Evolutionary conservation across 2,329 filamentous ascomycete species (phyloP).

Genomic region (Colletotrichum sp.): DNA sequence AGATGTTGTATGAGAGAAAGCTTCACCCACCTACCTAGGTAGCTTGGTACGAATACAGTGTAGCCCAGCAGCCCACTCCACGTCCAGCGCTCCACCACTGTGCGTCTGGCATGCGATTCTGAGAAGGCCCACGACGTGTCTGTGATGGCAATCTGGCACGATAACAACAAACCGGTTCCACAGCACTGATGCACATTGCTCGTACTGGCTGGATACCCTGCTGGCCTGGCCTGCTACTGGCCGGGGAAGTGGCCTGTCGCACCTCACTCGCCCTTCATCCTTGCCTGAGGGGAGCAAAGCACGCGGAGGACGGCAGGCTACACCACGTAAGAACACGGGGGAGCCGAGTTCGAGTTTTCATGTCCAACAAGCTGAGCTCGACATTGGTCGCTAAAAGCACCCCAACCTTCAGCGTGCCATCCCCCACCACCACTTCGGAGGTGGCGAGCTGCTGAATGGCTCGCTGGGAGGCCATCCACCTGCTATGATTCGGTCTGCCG

Average conservation of each 20-base stretch:
- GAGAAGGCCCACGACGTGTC: slow-evolving; percentile 12
- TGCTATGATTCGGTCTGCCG: background rate
- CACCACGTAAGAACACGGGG: background rate
- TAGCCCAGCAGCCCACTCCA: background rate
- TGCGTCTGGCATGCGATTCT: slow-evolving; percentile 16
- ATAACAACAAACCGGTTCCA: slow-evolving; percentile 16
- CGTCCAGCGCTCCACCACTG: background rate
- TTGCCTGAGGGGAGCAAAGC: background rate
- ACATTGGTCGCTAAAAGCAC: background rate
- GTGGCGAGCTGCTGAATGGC: background rate
- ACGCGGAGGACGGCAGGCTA: background rate
- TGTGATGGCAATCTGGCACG: slow-evolving; percentile 17
- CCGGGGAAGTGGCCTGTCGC: background rate
- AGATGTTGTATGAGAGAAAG: background rate
- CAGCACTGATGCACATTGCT: background rate
- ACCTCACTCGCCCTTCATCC: background rate
- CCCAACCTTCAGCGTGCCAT: slow-evolving; percentile 13
- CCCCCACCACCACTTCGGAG: background rate
- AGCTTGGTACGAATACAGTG: background rate
- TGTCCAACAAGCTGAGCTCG: background rate
- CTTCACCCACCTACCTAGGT: background rate
- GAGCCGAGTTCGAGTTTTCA: background rate
- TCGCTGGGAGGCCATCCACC: background rate
- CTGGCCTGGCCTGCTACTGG: background rate
- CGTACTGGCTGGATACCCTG: slow-evolving; percentile 2